Percentiles rank a stretch among this genome's conserved stretches.
phyloP scores from a whole-genome alignment of 1,284 basidiomycete genomes.

The Leccinum pallidistipes region DNA sequence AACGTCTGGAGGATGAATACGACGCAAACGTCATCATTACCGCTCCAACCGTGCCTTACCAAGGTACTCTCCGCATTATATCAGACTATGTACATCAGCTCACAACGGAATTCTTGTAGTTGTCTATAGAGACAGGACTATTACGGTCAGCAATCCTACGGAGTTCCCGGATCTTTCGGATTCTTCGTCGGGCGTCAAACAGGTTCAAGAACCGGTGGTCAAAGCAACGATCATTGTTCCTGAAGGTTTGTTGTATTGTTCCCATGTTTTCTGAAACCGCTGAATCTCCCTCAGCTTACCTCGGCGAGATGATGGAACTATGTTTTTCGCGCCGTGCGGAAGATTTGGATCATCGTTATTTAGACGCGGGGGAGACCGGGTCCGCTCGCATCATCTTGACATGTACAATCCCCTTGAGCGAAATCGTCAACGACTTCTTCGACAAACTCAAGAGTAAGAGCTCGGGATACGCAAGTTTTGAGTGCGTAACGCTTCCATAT shows the following conservation, averaged over 20 bases:
- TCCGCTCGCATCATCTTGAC: conserved; percentile 74
- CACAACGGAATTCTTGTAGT: conserved; percentile 46
- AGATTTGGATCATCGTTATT: conserved; percentile 74
- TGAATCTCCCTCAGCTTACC: conserved; percentile 56
- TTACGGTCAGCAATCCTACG: conserved; percentile 85
- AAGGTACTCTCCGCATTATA: conserved; percentile 47
- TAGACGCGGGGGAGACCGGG: conserved; percentile 59
- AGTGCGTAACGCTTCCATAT: conserved; percentile 50
- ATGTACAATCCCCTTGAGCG: conserved; percentile 82
- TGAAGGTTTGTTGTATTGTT: conserved; percentile 55
- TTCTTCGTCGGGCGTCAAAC: conserved; percentile 59
- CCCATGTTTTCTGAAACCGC: conserved; percentile 1
- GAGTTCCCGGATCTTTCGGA: conserved; percentile 87
- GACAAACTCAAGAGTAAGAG: conserved; percentile 88
- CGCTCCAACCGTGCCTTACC: conserved; percentile 92
- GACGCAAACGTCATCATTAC: conserved; percentile 89
- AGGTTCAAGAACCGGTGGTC: conserved; percentile 87
- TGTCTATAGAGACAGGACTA: conserved; percentile 68
- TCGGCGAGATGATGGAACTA: conserved; percentile 91
- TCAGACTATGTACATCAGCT: background rate
- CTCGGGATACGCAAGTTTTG: conserved; percentile 91
- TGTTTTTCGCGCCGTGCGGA: conserved; percentile 81
- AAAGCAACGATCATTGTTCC: conserved; percentile 93
- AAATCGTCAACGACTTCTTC: conserved; percentile 94
- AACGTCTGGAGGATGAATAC: conserved; percentile 96